Evolutionary conservation across 1,139 yeast species (phyloP), one percentile per base, ranked within the genome.

Genomic region (Kodamaea ohmeri): DNA sequence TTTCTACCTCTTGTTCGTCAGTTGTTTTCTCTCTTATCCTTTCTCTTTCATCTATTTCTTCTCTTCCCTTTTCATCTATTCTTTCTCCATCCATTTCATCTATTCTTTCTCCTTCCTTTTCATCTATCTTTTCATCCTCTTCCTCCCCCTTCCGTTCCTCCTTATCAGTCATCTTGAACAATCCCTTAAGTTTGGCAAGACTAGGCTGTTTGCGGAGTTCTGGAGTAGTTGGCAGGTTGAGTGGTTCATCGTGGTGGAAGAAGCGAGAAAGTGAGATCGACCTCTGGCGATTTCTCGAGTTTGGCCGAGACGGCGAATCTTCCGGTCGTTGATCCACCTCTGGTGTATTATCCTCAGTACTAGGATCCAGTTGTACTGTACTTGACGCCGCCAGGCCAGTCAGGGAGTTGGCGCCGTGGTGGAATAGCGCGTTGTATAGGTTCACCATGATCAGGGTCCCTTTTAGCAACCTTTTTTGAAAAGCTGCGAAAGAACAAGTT

Each of bases 181-280:
- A 43, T 30, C 39, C 47, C 38, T 45, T 47, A 16, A 49, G 27
- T 27, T 50, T 50, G 35, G 37, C 41, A 22, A 49, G 37, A n/a
- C 49, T 41, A 9, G 45, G 48, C 32, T 43, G 46, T 18, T 42
- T 44, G 21, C 36, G 40, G 24, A 34, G 30, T 14, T 49, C 52
- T 27, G 37, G 37, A 24, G 12, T 17, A 31, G 25, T n/a, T 9
- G 36, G 29, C 15, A 33, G 27, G 8, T 36, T 20, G 9, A 29
- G 8, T 6, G 35, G 29, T 18, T 48, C 57, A 30, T 52, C 51
- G 31, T 33, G 43, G 40, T 51, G 50, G 29, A 52, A 43, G 34
- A 55, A 48, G 30, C 50, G 42, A 16, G 53, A 39, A 22, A 55
- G 35, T 28, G 55, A 50, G 12, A 53, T 52, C 27, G 56, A 50